Evolutionary conservation across 371 early-diverging fungal species (phyloP), one percentile per base, ranked within the genome.

Genomic region (Blakeslea trispora): DNA sequence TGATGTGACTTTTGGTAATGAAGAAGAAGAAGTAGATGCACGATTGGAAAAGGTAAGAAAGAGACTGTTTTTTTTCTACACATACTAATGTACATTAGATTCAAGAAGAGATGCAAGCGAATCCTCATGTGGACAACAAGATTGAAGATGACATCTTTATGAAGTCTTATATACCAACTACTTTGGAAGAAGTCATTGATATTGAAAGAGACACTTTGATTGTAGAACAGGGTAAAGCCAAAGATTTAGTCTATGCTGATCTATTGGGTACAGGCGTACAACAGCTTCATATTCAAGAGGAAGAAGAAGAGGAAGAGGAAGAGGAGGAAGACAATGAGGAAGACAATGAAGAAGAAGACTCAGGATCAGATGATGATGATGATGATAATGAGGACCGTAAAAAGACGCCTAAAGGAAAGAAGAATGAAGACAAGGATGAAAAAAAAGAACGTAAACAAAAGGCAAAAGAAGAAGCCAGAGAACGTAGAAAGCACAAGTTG

Each of bases 141-240:
- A 69, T 82, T 2, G 95, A 95, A 53, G 97, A 98, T 64, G 90
- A 89, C 24, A 93, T 98, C 13, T 98, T 98, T 63, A 81, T 87
- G 68, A 83, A 94, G 57, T 83, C 91, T 23, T 97, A 91, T 69
- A 94, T 98, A 50, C 98, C 98, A 19, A 84, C 95, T 4, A 92
- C 90, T 13, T 72, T 98, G 52, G 89, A 93, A 41, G 95, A 98
- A 65, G 95, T 97, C 43, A 78, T 87, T 53, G 93, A 96, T 69
- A 87, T 86, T 45, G 96, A 94, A 66, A 69, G 91, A 42, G 98
- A 96, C 65, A 87, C 90, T 8, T 76, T 82, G 41, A 82, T 83
- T 64, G 77, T 93, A 35, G 79, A 85, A 46, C 68, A 83, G 52
- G 95, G 95, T 9, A 77, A 86, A 39, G 87, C 81, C 4, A 84